Evolutionary conservation across 768 basidiomycete species (phyloP), one percentile per base, ranked within the genome.

Genomic region (Peribolospora kevripleyi): DNA sequence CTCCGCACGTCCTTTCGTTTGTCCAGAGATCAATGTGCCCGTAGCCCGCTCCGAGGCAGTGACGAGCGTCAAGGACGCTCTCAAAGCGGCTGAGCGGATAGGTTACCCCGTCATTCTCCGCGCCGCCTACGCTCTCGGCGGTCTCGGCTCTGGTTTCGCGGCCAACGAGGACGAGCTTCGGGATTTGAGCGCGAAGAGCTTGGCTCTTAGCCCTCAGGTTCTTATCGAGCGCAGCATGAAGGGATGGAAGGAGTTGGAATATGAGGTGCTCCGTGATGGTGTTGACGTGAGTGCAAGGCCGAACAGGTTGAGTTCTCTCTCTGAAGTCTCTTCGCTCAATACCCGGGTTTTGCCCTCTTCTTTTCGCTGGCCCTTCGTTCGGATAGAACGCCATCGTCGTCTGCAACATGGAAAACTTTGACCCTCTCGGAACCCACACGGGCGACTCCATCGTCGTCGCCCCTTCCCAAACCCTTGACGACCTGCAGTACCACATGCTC

Each of bases 201-300:
- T 98, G 53, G 80, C 79, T 65, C 74, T 97, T 39, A 83, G 81
- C 61, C 91, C 93, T 50, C 93, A 97, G 67, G 84, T 97, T 48
- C 75, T 98, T 55, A 88, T 98, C 59, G 93, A 97, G 70, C 82
- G 88, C 51, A 85, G 82, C 61, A 84, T 98, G 81, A 97, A 97
- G 70, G 93, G 93, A 40, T 98, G 93, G 93, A 98, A 98, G 67
- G 93, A 98, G 70, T 75, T 97, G 59, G 93, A 98, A 70, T 98
- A 97, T 62, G 93, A 98, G 67, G 93, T 98, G 58, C 93, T 97
- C 64, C 82, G 93, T 54, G 93, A 98, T 66, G 88, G 76, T 61
- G 91, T 91, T 52, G 93, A 98, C 70, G 25, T 25, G 25, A 25
- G 25, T 25, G 25, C 25, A 25, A 25, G 85, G 25, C 25, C 25